These are phyloP conservation scores for Yarrowia sp. DNA, from an alignment of 805 yeast genomes.

Conservation along the genomic window DNA sequence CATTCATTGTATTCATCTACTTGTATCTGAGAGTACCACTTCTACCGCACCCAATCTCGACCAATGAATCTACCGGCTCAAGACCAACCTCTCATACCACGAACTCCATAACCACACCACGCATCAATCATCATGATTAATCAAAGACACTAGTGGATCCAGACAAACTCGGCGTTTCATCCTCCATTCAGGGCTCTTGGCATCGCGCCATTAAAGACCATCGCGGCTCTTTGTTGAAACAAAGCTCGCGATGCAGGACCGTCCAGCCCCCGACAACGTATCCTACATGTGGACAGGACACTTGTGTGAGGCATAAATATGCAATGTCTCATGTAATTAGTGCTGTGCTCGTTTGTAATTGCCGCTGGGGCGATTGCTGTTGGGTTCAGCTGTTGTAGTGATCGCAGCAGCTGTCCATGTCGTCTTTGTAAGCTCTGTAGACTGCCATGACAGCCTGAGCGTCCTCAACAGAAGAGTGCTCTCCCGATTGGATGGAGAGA, in stretches of 20 bases:
- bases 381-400: background rate
- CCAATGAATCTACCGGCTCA: no score
- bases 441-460: constrained; percentile 83
- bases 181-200: background rate
- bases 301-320: background rate
- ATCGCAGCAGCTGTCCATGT: background rate
- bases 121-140: no score
- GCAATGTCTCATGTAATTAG: background rate
- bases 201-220: background rate
- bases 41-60: no score
- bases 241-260: background rate
- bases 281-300: background rate
- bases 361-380: background rate
- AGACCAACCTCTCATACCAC: no score
- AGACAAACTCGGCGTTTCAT: background rate
- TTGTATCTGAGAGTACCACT: no score
- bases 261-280: background rate
- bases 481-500: constrained; percentile 70
- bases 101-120: no score
- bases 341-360: background rate
- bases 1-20: no score
- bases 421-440: constrained; percentile 55
- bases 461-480: constrained; percentile 88
- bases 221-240: background rate
- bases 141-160: no score